A percentile compares a stretch with the other conserved stretches of the same genome.
These are phyloP conservation scores for Martiniozyma asiatica DNA, from an alignment of 1,139 yeast species.

Conservation along the genomic window DNA sequence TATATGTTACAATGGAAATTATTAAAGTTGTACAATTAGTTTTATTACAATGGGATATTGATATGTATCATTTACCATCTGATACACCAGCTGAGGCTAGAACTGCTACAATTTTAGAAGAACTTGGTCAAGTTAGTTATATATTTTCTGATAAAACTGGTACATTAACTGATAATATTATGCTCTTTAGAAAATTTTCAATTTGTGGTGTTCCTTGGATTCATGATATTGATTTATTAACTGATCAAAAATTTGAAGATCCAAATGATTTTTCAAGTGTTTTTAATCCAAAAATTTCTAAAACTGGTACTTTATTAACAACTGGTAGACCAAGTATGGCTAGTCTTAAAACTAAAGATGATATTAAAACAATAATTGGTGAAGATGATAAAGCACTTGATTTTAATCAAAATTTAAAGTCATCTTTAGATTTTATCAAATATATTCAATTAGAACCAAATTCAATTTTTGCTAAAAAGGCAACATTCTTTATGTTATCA, in stretches of 20 bases:
- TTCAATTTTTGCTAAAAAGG: constrained; percentile 56
- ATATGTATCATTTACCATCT: constrained; percentile 78
- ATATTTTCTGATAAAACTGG: constrained; percentile 96
- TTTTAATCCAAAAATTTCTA: constrained; percentile 8
- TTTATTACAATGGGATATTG: constrained; percentile 78
- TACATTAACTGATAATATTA: constrained; percentile 81
- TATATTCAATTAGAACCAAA: constrained; percentile 66
- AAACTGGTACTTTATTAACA: constrained; percentile 23
- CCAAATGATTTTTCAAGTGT: constrained; percentile 8
- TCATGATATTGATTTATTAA: constrained; percentile 55
- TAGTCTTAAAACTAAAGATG: constrained; percentile 15
- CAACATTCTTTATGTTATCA: constrained; percentile 66
- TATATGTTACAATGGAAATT: constrained; percentile 93
- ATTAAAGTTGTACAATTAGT: constrained; percentile 79
- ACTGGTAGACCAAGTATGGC: constrained; percentile 46
- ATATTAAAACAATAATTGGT: constrained; percentile 23
- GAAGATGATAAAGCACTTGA: constrained; percentile 5
- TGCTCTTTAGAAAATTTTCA: constrained; percentile 76
- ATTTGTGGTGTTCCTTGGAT: constrained; percentile 85
- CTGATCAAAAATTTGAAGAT: constrained; percentile 13
- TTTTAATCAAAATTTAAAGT: constrained; percentile 21
- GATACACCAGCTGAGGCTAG: constrained; percentile 92
- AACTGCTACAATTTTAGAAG: constrained; percentile 92
- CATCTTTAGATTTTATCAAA: constrained; percentile 51
- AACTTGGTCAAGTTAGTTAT: constrained; percentile 91